A percentile compares a stretch with the other conserved stretches of the same genome.
These are phyloP conservation scores for Aspergillus sp. DNA, from an alignment of 2,329 filamentous ascomycete genomes.

Conservation along the genomic window DNA sequence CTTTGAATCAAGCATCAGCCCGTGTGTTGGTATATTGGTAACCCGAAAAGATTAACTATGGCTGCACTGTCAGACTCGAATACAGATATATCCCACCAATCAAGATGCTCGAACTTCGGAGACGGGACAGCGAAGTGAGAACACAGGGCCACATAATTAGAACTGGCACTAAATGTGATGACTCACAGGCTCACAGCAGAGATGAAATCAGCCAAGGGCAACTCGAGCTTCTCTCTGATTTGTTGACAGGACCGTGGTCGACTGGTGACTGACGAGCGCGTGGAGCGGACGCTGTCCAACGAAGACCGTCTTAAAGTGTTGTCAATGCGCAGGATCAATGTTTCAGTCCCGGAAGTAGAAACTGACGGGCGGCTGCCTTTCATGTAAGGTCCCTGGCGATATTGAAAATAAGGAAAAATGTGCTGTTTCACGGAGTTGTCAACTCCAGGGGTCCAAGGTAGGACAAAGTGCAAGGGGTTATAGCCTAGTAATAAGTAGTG, in stretches of 20 bases:
- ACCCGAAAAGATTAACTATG: neutral
- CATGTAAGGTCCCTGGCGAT: neutral
- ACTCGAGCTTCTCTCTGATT: neutral
- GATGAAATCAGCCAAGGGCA: constrained; percentile 3
- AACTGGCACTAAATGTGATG: neutral
- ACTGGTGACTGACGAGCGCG: neutral
- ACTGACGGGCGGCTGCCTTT: neutral
- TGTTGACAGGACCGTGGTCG: neutral
- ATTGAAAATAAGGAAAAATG: neutral
- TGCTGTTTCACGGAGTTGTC: neutral
- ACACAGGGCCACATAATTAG: too few relatives aligned
- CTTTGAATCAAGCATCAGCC: neutral
- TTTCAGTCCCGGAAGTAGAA: neutral
- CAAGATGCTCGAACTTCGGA: neutral
- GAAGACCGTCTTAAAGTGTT: neutral
- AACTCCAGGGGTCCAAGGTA: neutral
- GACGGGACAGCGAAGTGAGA: too few relatives aligned
- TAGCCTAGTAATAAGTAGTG: neutral
- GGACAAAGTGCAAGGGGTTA: neutral
- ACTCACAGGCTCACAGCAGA: neutral
- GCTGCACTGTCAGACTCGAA: neutral
- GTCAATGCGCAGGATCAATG: neutral
- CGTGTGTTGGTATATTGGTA: neutral
- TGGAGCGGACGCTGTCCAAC: neutral
- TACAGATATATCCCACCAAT: constrained; percentile 1